Conservation (phyloP, 805 yeast genomes). For the Myxozyma melibiosi region DNA sequence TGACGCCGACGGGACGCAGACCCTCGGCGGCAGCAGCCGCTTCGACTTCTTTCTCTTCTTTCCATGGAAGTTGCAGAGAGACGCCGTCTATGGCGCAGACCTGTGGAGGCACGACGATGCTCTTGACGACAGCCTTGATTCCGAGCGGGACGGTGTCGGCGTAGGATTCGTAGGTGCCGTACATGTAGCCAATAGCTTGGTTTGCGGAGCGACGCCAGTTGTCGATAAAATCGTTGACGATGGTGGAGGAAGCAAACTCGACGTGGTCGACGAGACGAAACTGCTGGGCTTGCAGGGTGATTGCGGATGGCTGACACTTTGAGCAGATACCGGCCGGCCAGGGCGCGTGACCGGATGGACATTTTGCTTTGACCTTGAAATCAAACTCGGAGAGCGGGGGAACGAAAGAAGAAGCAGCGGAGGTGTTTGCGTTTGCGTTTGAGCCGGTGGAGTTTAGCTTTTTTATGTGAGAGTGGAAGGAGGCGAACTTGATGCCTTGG, state of each 20-base stretch:
- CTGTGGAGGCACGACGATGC: conserved; percentile 93
- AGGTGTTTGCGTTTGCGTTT: conserved; percentile 45
- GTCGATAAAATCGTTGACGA: conserved; percentile 83
- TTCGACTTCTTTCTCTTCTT: conserved; percentile 60
- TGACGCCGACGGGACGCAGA: conserved; percentile 76
- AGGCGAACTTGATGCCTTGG: conserved; percentile 79
- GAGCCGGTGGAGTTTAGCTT: conserved; percentile 68
- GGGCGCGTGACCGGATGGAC: conserved; percentile 82
- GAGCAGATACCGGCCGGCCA: conserved; percentile 96
- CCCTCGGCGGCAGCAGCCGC: conserved; percentile 52
- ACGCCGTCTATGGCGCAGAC: conserved; percentile 83
- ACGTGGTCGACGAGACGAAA: conserved; percentile 98
- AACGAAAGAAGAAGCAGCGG: conserved; percentile 60
- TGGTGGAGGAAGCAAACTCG: conserved; percentile 74
- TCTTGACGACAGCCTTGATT: conserved; percentile 89
- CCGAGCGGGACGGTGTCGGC: conserved; percentile 85
- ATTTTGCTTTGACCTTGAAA: conserved; percentile 60
- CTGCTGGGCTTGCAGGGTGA: conserved; percentile 83
- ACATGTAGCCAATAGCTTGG: conserved; percentile 83
- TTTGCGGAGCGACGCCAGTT: conserved; percentile 87
- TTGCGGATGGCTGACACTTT: conserved; percentile 94
- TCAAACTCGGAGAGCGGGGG: conserved; percentile 76
- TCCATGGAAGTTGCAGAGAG: conserved; percentile 55
- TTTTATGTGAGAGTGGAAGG: conserved; percentile 81
- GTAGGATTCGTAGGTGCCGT: conserved; percentile 78